phyloP scores from a whole-genome alignment of 2,329 filamentous ascomycete genomes.

The Aspergillus novofumigatus region DNA sequence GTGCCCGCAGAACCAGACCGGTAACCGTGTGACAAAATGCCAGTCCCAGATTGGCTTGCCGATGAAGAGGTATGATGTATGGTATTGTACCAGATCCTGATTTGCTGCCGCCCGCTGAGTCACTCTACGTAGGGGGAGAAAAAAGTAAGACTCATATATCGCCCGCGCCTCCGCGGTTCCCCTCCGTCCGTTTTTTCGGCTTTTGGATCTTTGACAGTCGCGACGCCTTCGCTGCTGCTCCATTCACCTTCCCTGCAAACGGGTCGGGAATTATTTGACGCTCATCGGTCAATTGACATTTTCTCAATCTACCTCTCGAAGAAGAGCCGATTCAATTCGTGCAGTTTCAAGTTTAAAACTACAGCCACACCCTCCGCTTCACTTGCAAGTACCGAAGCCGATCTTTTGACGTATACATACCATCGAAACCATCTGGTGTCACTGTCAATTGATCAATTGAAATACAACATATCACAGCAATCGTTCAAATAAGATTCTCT shows the following conservation, averaged over 20 bases:
- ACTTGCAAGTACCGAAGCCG: background rate
- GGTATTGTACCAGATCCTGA: background rate
- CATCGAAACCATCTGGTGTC: background rate
- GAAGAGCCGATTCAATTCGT: background rate
- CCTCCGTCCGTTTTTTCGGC: slow-evolving; percentile 18
- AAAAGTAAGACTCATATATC: slow-evolving; percentile 4
- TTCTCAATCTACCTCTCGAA: background rate
- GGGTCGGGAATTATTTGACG: background rate
- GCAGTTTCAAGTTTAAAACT: background rate
- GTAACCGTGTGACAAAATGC: background rate
- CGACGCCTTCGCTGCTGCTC: slow-evolving; percentile 24
- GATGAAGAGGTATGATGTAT: background rate
- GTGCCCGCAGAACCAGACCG: background rate
- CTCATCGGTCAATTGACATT: background rate
- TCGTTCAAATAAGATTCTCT: background rate
- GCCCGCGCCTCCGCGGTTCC: slow-evolving; percentile 6
- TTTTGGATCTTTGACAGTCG: slow-evolving; percentile 27
- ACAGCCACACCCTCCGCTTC: background rate
- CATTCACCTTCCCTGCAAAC: slow-evolving; percentile 10
- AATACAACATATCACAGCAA: background rate
- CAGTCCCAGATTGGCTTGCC: background rate
- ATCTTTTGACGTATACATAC: background rate
- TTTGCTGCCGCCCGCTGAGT: background rate
- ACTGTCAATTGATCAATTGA: background rate
- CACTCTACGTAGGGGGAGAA: background rate